Conservation (phyloP, 2,329 filamentous ascomycete genomes). For the Penicillium sp. region DNA sequence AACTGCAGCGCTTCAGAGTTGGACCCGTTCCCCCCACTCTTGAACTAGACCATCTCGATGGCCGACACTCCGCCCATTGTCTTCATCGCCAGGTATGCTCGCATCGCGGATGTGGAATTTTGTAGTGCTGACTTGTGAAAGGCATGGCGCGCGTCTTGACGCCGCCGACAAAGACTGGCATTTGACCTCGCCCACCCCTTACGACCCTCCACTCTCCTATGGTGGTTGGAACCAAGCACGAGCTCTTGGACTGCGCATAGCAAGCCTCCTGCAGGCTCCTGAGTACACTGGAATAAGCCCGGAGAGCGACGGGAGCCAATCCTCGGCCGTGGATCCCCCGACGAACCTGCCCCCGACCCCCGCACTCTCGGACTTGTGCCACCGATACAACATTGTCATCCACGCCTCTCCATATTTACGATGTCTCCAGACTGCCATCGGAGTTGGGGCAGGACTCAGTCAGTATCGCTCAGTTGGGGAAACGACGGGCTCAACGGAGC, state of each 20-base stretch:
- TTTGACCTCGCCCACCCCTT: constrained; percentile 84
- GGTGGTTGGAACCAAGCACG: constrained; percentile 88
- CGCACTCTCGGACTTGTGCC: constrained; percentile 12
- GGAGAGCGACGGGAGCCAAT: constrained; percentile 2
- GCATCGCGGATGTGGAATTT: neutral
- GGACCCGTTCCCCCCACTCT: neutral
- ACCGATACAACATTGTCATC: constrained; percentile 65
- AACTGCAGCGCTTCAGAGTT: too few relatives aligned
- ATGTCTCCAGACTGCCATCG: constrained; percentile 88
- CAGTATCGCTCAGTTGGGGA: constrained; percentile 35
- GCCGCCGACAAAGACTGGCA: constrained; percentile 95
- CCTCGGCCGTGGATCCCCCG: constrained; percentile 10
- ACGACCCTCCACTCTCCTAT: constrained; percentile 92
- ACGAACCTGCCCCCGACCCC: constrained; percentile 9
- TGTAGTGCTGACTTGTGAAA: constrained; percentile 46
- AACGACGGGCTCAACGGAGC: constrained; percentile 4
- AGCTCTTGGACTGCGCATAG: constrained; percentile 77
- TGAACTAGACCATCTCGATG: neutral
- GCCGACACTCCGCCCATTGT: constrained; percentile 42
- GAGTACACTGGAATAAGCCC: constrained; percentile 31
- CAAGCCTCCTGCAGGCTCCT: constrained; percentile 60
- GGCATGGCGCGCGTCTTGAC: constrained; percentile 91
- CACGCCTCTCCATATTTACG: constrained; percentile 92
- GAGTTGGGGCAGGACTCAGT: constrained; percentile 78
- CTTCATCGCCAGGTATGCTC: constrained; percentile 42